Evolutionary conservation across 148 eudicot species (phyloP).

Genomic region (Heliosperma pusillum): DNA sequence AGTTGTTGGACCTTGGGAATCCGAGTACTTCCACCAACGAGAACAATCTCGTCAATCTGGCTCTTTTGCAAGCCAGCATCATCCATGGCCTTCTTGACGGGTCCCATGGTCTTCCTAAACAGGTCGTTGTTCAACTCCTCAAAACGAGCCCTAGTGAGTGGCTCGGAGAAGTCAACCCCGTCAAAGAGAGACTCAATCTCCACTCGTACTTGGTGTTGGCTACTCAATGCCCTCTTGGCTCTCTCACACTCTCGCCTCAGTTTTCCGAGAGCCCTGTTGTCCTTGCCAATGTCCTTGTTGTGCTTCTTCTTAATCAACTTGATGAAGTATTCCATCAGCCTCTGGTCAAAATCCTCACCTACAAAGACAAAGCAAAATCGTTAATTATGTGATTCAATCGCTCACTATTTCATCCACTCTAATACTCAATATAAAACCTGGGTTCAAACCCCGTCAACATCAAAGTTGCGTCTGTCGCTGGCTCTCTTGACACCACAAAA

Average conservation of each 20-base stretch:
- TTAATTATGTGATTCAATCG: slow-evolving; percentile 1
- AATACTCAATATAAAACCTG: no score
- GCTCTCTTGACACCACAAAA: no score
- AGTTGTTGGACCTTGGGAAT: slow-evolving; percentile 73
- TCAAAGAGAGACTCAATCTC: slow-evolving; percentile 68
- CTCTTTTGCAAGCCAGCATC: slow-evolving; percentile 60
- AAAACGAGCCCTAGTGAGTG: slow-evolving; percentile 73
- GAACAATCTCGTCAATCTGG: slow-evolving; percentile 67
- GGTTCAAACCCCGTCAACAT: no score
- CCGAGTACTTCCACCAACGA: slow-evolving; percentile 80
- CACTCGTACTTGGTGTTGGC: slow-evolving; percentile 77
- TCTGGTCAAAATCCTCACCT: slow-evolving; percentile 67
- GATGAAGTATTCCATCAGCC: slow-evolving; percentile 64
- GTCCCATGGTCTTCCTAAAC: slow-evolving; percentile 82
- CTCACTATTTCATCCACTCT: not conserved
- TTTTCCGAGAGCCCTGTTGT: slow-evolving; percentile 68
- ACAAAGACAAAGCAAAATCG: not conserved
- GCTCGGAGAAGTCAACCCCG: slow-evolving; percentile 67
- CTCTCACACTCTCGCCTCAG: slow-evolving; percentile 69
- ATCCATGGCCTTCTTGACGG: slow-evolving; percentile 71
- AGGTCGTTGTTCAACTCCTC: slow-evolving; percentile 75
- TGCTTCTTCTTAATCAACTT: slow-evolving; percentile 70
- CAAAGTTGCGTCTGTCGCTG: no score
- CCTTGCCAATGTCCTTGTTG: slow-evolving; percentile 71
- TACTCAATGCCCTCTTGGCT: slow-evolving; percentile 71